Conservation (phyloP, 2,329 filamentous ascomycete genomes). For the Aspergillus novoparasiticus region DNA sequence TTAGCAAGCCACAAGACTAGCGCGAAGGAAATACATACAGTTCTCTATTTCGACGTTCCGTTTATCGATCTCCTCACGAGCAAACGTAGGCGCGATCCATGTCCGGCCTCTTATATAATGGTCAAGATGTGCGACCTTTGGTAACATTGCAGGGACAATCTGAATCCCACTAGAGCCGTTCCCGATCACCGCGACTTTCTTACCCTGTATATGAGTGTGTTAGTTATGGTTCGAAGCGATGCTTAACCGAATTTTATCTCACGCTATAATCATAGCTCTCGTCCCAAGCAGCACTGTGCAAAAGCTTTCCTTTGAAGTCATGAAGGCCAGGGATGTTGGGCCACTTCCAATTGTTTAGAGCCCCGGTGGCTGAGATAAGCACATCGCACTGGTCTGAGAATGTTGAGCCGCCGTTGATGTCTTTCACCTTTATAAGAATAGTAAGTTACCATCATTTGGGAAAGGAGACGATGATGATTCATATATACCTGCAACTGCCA, state of each 20-base stretch:
- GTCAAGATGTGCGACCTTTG: conserved; percentile 43
- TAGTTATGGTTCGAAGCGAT: background rate
- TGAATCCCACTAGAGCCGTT: conserved; percentile 47
- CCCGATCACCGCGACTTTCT: conserved; percentile 41
- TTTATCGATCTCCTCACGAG: conserved; percentile 31
- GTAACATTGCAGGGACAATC: conserved; percentile 41
- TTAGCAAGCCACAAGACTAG: background rate
- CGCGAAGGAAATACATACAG: conserved; percentile 19
- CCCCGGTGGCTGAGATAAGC: conserved; percentile 43
- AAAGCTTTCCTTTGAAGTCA: conserved; percentile 48
- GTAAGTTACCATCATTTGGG: conserved; percentile 1
- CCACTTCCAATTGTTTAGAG: conserved; percentile 48
- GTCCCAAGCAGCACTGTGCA: conserved; percentile 51
- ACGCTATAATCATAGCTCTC: conserved; percentile 37
- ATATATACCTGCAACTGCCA: conserved; percentile 30
- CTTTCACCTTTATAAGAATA: conserved; percentile 22
- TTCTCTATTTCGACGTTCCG: conserved; percentile 30
- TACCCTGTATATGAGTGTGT: conserved; percentile 23
- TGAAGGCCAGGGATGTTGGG: conserved; percentile 51
- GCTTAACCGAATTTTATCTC: conserved; percentile 2
- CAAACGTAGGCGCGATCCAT: conserved; percentile 35
- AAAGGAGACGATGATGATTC: background rate
- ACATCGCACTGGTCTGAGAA: conserved; percentile 36
- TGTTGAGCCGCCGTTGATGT: conserved; percentile 21
- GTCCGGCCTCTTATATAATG: conserved; percentile 38